Percentiles rank a stretch among this genome's conserved stretches.
Evolutionary conservation across 2,329 filamentous ascomycete genomes (phyloP).

Genomic region (Trichoderma simmonsii): DNA sequence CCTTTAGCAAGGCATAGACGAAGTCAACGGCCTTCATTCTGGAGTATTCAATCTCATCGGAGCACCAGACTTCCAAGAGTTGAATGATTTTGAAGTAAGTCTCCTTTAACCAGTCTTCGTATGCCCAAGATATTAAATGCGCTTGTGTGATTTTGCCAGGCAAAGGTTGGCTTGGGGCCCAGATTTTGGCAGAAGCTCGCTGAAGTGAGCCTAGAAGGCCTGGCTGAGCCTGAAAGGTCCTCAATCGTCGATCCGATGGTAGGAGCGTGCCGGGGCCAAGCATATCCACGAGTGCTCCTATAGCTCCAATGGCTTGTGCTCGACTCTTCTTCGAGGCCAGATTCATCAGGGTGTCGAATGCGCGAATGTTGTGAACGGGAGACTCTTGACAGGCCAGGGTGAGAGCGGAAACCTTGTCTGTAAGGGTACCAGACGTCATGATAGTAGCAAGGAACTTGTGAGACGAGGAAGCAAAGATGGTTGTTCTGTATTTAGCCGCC

Average conservation of each 20-base stretch:
- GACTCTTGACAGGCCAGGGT: slow-evolving; percentile 95
- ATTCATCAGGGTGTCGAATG: slow-evolving; percentile 77
- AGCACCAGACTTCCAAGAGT: slow-evolving; percentile 87
- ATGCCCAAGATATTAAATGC: slow-evolving; percentile 85
- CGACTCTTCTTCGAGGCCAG: slow-evolving; percentile 92
- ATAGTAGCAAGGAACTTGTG: slow-evolving; percentile 97
- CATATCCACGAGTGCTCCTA: slow-evolving; percentile 90
- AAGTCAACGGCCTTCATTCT: slow-evolving; percentile 85
- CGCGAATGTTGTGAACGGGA: slow-evolving; percentile 85
- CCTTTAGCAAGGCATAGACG: slow-evolving; percentile 84
- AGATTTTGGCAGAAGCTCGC: slow-evolving; percentile 53
- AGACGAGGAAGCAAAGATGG: slow-evolving; percentile 76
- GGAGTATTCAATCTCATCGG: slow-evolving; percentile 92
- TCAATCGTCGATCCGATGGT: slow-evolving; percentile 76
- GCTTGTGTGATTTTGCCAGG: slow-evolving; percentile 70
- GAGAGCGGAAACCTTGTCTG: slow-evolving; percentile 92
- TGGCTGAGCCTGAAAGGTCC: slow-evolving; percentile 75
- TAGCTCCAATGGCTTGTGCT: slow-evolving; percentile 86
- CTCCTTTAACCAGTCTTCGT: slow-evolving; percentile 92
- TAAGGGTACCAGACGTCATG: slow-evolving; percentile 92
- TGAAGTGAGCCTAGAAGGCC: slow-evolving; percentile 70
- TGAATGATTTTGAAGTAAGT: slow-evolving; percentile 92
- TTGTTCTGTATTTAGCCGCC: slow-evolving; percentile 68
- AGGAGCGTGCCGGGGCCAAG: slow-evolving; percentile 84
- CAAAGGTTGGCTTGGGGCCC: slow-evolving; percentile 67